These are phyloP conservation scores for Bacidia gigantensis DNA, from an alignment of 495 filamentous ascomycete genomes.

Conservation along the genomic window DNA sequence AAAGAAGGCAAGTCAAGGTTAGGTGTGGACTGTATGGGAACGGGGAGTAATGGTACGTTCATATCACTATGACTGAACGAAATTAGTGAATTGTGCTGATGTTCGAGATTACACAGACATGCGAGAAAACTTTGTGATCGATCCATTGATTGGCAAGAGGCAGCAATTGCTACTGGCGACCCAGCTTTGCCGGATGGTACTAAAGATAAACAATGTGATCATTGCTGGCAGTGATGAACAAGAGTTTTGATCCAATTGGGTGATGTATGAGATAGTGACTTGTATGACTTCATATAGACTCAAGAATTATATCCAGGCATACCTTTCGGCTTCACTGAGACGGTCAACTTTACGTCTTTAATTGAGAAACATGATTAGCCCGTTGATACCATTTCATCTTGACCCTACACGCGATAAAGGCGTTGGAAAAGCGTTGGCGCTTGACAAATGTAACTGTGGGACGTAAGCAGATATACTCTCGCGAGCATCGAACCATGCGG, in stretches of 20 bases:
- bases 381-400: too few species aligned
- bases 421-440: too few species aligned
- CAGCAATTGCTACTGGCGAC: conserved; percentile 93
- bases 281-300: neutral
- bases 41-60: conserved; percentile 64
- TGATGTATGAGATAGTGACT: neutral
- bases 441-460: too few species aligned
- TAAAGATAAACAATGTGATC: conserved; percentile 95
- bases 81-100: neutral
- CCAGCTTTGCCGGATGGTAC: conserved; percentile 96
- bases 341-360: too few species aligned
- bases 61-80: neutral
- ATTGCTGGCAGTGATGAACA: conserved; percentile 83
- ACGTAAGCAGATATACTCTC: too few species aligned
- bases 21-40: conserved; percentile 96
- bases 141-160: conserved; percentile 92
- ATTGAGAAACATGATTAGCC: too few species aligned
- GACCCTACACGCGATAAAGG: too few species aligned
- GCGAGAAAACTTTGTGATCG: conserved; percentile 93
- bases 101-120: conserved; percentile 44
- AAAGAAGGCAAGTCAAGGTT: conserved; percentile 74
- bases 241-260: conserved; percentile 51
- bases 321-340: too few species aligned
- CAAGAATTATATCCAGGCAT: too few species aligned
- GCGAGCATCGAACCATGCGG: too few species aligned